phyloP scores from a whole-genome alignment of 345 rosid genomes.

The Microthlaspi erraticum region DNA sequence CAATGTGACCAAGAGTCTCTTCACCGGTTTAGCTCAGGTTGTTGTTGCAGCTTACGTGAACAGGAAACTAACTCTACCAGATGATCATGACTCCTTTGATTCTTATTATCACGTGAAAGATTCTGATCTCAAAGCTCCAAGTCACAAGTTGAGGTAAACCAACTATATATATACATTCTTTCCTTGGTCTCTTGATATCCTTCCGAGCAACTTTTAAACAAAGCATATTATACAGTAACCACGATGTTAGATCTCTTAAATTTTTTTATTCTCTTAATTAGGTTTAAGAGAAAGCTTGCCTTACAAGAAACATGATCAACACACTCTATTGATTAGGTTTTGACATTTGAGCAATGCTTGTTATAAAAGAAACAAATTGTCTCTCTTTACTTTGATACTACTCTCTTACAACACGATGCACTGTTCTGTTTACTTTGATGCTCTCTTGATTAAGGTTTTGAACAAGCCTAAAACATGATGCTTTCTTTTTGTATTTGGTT shows the following conservation, averaged over 20 bases:
- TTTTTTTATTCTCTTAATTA: constrained; percentile 3
- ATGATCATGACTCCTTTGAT: constrained; percentile 43
- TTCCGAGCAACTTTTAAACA: not conserved
- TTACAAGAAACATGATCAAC: constrained; percentile 5
- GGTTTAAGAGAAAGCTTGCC: constrained; percentile 54
- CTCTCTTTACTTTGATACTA: constrained; percentile 3
- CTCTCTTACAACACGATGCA: not conserved
- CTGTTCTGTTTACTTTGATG: constrained; percentile 15
- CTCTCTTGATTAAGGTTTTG: constrained; percentile 5
- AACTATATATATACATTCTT: not conserved
- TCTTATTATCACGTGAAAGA: constrained; percentile 58
- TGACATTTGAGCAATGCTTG: constrained; percentile 33
- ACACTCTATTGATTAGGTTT: constrained; percentile 40
- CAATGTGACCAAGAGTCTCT: constrained; percentile 50
- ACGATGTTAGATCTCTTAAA: constrained; percentile 1
- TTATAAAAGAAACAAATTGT: not conserved
- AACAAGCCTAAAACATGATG: not conserved
- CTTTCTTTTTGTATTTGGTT: constrained; percentile 15
- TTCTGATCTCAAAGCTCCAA: constrained; percentile 55
- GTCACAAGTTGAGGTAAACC: constrained; percentile 57
- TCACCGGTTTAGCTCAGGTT: constrained; percentile 60
- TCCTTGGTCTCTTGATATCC: not conserved
- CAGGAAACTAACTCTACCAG: constrained; percentile 56
- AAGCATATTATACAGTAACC: not conserved
- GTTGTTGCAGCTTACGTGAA: constrained; percentile 54